Conservation (phyloP, 768 basidiomycete genomes). For the Russula lepida region DNA sequence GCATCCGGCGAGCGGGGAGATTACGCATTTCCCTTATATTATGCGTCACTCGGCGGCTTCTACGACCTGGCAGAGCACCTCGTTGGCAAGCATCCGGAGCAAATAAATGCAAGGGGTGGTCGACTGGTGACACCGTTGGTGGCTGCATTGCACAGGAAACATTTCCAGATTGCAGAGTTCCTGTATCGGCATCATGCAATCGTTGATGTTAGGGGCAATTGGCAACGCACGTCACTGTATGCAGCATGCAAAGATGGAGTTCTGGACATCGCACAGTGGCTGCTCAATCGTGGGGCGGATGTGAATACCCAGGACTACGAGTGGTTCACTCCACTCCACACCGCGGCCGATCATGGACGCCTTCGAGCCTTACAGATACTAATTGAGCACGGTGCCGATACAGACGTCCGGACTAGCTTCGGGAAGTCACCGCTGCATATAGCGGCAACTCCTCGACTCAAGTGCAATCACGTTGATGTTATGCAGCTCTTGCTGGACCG, state of each 20-base stretch:
- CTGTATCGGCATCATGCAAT: not conserved
- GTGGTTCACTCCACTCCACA: not conserved
- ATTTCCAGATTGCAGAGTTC: not conserved
- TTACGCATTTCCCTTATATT: not conserved
- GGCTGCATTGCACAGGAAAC: not conserved
- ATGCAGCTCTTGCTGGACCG: not conserved
- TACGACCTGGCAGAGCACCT: not conserved
- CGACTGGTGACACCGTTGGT: not conserved
- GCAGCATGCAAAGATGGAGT: not conserved
- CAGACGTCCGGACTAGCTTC: not conserved
- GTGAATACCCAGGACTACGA: not conserved
- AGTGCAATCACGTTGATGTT: not conserved
- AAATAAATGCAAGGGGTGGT: not conserved
- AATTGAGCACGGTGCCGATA: not conserved
- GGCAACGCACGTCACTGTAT: not conserved
- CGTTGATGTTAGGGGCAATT: not conserved
- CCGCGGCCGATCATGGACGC: not conserved
- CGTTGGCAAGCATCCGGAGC: not conserved
- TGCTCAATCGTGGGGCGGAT: not conserved
- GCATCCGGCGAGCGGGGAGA: too few species aligned
- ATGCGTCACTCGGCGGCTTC: not conserved
- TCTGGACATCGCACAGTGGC: not conserved
- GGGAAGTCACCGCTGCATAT: not conserved
- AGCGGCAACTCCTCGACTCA: not conserved
- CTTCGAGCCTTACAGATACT: not conserved